Conservation (phyloP, 768 basidiomycete genomes). For the Xerocomus brunneocitrinus region DNA sequence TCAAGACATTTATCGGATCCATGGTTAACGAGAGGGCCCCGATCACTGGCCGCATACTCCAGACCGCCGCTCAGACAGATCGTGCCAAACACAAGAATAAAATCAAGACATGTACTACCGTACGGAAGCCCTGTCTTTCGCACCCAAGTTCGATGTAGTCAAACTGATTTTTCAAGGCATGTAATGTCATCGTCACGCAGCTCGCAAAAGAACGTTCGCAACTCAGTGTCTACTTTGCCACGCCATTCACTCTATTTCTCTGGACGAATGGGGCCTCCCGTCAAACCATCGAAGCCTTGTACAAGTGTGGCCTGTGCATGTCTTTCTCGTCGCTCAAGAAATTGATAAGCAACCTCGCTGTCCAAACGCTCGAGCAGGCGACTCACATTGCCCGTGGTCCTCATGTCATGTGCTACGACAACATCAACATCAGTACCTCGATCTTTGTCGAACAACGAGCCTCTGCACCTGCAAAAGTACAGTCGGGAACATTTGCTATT, state of each 20-base stretch:
- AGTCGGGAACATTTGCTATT: conserved; percentile 30
- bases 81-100: too few relatives aligned
- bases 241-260: neutral
- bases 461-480: conserved; percentile 29
- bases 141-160: too few relatives aligned
- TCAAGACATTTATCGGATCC: too few relatives aligned
- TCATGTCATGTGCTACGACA: conserved; percentile 17
- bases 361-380: neutral
- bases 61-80: too few relatives aligned
- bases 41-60: too few relatives aligned
- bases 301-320: neutral
- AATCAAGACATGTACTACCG: too few relatives aligned
- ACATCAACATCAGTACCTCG: conserved; percentile 29
- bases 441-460: conserved; percentile 30
- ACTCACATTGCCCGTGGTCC: neutral
- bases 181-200: neutral
- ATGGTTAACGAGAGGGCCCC: too few relatives aligned
- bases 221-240: neutral
- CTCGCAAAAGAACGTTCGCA: neutral
- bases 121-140: too few relatives aligned
- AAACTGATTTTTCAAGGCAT: neutral
- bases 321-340: neutral
- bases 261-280: neutral
- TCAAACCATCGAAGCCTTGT: neutral
- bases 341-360: too few relatives aligned